These are phyloP conservation scores for Castanea crenata DNA, from an alignment of 306 rosid genomes.

Conservation along the genomic window DNA sequence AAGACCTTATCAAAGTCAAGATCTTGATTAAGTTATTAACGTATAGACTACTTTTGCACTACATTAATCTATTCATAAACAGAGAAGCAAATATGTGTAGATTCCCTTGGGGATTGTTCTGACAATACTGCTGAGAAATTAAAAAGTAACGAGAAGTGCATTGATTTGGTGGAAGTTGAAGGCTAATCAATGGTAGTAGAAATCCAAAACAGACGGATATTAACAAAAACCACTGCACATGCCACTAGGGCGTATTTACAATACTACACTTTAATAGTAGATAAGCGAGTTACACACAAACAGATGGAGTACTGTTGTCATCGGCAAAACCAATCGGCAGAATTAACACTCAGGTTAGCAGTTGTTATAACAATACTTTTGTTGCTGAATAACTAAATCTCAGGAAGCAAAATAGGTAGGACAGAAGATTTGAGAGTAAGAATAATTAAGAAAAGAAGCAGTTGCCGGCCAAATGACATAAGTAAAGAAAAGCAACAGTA, in stretches of 20 bases:
- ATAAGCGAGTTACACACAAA: not conserved
- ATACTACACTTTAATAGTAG: not conserved
- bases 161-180: no score
- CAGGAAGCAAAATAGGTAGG: not conserved
- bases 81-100: not conserved
- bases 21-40: not conserved
- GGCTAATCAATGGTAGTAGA: no score
- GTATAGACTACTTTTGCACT: not conserved
- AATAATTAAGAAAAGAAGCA: not conserved
- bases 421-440: not conserved
- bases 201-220: no score
- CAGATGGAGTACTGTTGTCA: not conserved
- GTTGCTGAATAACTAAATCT: not conserved
- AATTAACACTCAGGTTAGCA: not conserved
- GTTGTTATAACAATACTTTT: not conserved
- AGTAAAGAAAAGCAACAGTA: not conserved
- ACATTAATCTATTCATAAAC: no score
- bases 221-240: no score
- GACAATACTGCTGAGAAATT: no score
- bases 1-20: not conserved
- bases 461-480: not conserved
- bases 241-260: not conserved
- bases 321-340: not conserved
- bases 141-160: no score
- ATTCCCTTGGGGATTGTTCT: not conserved